phyloP scores from a whole-genome alignment of 139 green algal genomes.

The Micromonas commoda region DNA sequence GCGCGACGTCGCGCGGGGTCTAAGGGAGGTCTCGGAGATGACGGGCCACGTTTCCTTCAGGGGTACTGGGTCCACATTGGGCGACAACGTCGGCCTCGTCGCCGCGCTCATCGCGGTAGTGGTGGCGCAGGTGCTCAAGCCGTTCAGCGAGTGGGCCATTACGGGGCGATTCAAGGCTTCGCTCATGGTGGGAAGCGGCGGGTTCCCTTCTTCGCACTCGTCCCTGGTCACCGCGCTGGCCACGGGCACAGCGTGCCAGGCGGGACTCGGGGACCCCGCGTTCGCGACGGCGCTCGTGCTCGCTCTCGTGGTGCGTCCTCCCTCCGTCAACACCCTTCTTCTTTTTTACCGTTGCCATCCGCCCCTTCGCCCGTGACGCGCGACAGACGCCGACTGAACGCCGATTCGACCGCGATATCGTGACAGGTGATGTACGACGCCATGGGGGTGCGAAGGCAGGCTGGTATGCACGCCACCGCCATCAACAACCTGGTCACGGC shows the following conservation, averaged over 20 bases:
- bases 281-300: constrained; percentile 85
- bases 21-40: too few species aligned
- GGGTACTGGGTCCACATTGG: too few species aligned
- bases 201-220: constrained; percentile 96
- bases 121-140: constrained; percentile 79
- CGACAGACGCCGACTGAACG: too few species aligned
- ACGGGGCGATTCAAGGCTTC: constrained; percentile 70
- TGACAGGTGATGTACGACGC: constrained; percentile 99
- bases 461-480: constrained; percentile 70
- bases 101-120: background rate
- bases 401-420: too few species aligned
- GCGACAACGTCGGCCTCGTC: constrained; percentile 10
- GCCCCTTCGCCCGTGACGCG: too few species aligned
- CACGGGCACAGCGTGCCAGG: constrained; percentile 68
- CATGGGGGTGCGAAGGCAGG: constrained; percentile 82
- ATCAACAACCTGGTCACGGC: constrained; percentile 7
- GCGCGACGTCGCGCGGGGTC: too few species aligned
- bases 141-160: constrained; percentile 70
- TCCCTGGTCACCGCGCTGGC: constrained; percentile 79
- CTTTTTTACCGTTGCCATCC: too few species aligned
- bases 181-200: constrained; percentile 74
- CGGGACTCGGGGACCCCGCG: constrained; percentile 68
- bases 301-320: constrained; percentile 81
- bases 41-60: background rate
- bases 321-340: too few species aligned